A percentile compares a stretch with the other conserved stretches of the same genome.
Evolutionary conservation across 129 eudicot species (phyloP).

Genomic region (Deinandra increscens): DNA sequence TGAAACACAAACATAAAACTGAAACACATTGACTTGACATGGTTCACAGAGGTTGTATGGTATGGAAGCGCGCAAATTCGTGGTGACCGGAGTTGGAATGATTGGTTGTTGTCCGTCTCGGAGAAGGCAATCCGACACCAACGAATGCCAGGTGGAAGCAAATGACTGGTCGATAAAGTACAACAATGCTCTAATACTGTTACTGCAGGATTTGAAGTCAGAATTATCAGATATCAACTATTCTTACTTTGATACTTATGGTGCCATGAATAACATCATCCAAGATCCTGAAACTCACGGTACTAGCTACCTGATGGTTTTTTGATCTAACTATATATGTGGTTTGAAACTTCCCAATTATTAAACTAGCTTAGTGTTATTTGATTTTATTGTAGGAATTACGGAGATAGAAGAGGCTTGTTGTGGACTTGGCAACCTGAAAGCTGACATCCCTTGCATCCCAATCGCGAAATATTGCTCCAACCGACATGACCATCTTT

Average conservation of each 20-base stretch:
- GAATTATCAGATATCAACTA: conserved; percentile 48
- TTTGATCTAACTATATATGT: no score
- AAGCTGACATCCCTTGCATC: conserved; percentile 53
- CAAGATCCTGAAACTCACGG: conserved; percentile 59
- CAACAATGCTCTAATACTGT: conserved; percentile 38
- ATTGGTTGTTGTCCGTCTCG: conserved; percentile 63
- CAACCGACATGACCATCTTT: conserved; percentile 54
- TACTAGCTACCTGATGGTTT: neutral
- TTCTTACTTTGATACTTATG: conserved; percentile 53
- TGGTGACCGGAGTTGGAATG: conserved; percentile 41
- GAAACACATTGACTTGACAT: neutral
- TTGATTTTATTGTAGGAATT: conserved; percentile 44
- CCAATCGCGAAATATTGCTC: conserved; percentile 53
- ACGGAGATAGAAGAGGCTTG: conserved; percentile 63
- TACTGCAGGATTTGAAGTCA: conserved; percentile 34
- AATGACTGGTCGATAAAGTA: conserved; percentile 59
- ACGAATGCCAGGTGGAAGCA: conserved; percentile 42
- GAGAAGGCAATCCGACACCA: conserved; percentile 37
- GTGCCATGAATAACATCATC: conserved; percentile 38
- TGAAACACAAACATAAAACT: neutral
- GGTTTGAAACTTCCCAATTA: no score
- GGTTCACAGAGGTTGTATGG: conserved; percentile 38
- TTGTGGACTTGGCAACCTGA: conserved; percentile 67
- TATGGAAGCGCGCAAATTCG: conserved; percentile 63
- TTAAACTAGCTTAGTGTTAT: neutral